Conservation (phyloP, 352 stramenopile species). For the Peronospora belbahrii region DNA sequence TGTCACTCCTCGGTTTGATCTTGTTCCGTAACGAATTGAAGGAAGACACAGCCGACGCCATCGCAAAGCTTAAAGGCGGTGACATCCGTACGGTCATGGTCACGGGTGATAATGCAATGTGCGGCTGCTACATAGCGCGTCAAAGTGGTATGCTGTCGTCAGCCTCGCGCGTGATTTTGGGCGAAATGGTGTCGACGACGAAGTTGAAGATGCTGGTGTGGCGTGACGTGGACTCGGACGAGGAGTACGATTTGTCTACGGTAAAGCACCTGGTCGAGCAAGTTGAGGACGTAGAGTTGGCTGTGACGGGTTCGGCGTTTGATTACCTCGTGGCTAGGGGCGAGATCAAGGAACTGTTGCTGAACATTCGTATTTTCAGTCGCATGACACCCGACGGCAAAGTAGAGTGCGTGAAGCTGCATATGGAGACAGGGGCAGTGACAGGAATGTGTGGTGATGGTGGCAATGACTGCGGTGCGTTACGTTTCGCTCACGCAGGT, state of each 20-base stretch:
- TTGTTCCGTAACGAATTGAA: constrained; percentile 84
- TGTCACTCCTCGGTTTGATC: constrained; percentile 66
- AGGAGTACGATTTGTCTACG: constrained; percentile 25
- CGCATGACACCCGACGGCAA: constrained; percentile 73
- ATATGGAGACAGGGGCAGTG: constrained; percentile 55
- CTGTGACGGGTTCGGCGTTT: constrained; percentile 68
- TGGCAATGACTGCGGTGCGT: constrained; percentile 88
- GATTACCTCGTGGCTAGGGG: constrained; percentile 55
- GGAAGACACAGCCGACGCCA: constrained; percentile 47
- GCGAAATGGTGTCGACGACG: constrained; percentile 25
- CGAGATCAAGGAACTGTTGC: constrained; percentile 50
- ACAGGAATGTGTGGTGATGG: constrained; percentile 82
- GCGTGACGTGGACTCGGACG: constrained; percentile 39
- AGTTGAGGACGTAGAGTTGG: constrained; percentile 39
- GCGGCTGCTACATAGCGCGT: constrained; percentile 42
- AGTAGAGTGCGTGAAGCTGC: constrained; percentile 60
- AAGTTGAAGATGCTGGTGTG: constrained; percentile 30
- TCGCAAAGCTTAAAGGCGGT: constrained; percentile 51
- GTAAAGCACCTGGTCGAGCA: constrained; percentile 27
- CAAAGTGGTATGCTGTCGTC: constrained; percentile 30
- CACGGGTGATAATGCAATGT: constrained; percentile 69
- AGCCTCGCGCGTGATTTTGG: constrained; percentile 31
- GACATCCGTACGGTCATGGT: constrained; percentile 73
- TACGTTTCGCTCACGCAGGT: constrained; percentile 87
- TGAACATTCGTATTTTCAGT: constrained; percentile 72